These are phyloP conservation scores for Syncephalastrum contaminatum DNA, from an alignment of 371 early-diverging fungal species.

Conservation along the genomic window DNA sequence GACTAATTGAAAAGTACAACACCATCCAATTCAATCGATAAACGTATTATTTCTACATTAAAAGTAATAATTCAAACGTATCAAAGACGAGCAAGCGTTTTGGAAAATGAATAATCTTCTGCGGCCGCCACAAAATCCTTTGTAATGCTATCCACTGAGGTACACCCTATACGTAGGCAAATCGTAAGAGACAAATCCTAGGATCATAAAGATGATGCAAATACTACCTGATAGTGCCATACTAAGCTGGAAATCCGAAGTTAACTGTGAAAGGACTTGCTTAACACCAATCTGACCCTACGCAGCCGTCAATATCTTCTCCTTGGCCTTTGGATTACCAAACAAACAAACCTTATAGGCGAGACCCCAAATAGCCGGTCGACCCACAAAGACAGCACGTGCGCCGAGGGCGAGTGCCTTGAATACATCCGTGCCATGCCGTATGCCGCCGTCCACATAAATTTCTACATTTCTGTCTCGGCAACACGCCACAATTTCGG, in stretches of 20 bases:
- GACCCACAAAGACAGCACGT: slow-evolving; percentile 66
- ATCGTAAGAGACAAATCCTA: neutral
- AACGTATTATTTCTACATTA: too few species aligned
- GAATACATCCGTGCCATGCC: slow-evolving; percentile 64
- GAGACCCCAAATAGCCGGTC: slow-evolving; percentile 62
- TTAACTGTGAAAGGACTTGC: slow-evolving; percentile 16
- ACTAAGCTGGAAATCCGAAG: slow-evolving; percentile 18
- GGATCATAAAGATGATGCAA: neutral
- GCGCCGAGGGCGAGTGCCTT: slow-evolving; percentile 78
- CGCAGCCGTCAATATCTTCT: neutral
- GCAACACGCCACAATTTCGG: slow-evolving; percentile 61
- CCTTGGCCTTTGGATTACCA: neutral
- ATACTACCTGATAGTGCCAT: slow-evolving; percentile 25
- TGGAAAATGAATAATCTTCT: slow-evolving; percentile 6
- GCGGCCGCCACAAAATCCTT: slow-evolving; percentile 6
- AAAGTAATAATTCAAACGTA: too few species aligned
- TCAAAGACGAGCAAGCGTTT: too few species aligned
- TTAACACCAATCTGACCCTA: slow-evolving; percentile 19
- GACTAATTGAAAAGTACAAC: too few species aligned
- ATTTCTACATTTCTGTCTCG: slow-evolving; percentile 51
- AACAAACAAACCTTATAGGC: slow-evolving; percentile 29
- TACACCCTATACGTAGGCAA: slow-evolving; percentile 6
- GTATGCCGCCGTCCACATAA: slow-evolving; percentile 72
- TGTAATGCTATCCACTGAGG: slow-evolving; percentile 5
- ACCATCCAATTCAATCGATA: too few species aligned